Evolutionary conservation across 768 basidiomycete genomes (phyloP), one percentile per base, ranked within the genome.

Genomic region (Leccinum truebloodii): DNA sequence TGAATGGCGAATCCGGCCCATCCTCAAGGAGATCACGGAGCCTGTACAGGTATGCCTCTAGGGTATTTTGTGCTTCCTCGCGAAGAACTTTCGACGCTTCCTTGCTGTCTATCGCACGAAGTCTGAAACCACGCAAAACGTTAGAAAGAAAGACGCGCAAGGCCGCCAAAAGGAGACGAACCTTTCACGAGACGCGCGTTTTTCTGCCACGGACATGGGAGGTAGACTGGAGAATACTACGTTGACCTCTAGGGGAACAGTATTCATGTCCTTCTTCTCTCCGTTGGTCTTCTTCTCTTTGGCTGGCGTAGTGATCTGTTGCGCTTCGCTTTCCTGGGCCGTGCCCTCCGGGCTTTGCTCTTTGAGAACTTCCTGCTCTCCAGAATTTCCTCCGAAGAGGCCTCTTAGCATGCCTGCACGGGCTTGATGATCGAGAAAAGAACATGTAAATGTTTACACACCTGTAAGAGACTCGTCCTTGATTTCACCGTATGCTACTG

Each of bases 1-100:
- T 86, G 77, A 98, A 92, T 3, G 93, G 90, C 7, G 88, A 85
- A 8, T 86, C 82, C 5, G 76, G 66, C 12, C 84, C 82, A 41
- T 89, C 86, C 32, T 84, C 81, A 32, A 98, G 78, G 10, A 96
- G 80, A 69, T 94, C 94, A 22, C 92, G 87, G 35, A 97, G 76
- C 61, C 88, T 84, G 78, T 99, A 99, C n/a, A 98, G 75, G 71
- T 97, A 97, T 34, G 89, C 86, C 74, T 99, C 97, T 55, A 99
- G 85, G 26, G 83, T 80, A 75, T 99, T 99, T 32, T 89, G 82
- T 3, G 94, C 93, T 72, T 98, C 97, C 68, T 95, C 95, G 34
- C 87, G 87, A 56, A 86, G 85, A 34, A 79, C 81, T 72, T 92
- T 94, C 18, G 86, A 83, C 2, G 80, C 77, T 76, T 98, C 95